A percentile compares a stretch with the other conserved stretches of the same genome.
Conservation (phyloP, 2,329 filamentous ascomycete species). For the Colletotrichum spaethianum region DNA sequence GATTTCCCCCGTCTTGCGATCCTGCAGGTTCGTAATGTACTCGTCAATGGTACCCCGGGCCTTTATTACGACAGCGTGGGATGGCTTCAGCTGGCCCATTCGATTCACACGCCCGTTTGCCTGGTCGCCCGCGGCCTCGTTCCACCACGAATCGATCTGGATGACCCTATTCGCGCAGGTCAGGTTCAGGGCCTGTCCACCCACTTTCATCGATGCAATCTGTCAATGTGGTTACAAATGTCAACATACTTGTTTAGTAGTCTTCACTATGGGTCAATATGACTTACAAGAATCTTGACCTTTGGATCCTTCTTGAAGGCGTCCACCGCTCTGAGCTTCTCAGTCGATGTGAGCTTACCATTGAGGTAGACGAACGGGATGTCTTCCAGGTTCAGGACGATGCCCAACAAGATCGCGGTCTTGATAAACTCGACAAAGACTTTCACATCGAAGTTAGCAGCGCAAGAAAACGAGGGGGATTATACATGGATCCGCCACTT, state of each 20-base stretch:
- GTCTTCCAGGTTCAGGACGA: conserved; percentile 48
- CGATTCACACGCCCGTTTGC: conserved; percentile 73
- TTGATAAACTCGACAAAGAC: conserved; percentile 55
- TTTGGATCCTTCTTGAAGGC: conserved; percentile 43
- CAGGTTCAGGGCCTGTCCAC: conserved; percentile 58
- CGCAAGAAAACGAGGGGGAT: not conserved
- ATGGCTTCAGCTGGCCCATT: conserved; percentile 74
- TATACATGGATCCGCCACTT: conserved; percentile 31
- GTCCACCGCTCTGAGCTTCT: conserved; percentile 42
- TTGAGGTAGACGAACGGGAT: conserved; percentile 57
- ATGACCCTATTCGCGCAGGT: conserved; percentile 66
- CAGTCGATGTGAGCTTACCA: conserved; percentile 42
- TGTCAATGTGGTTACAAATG: not conserved
- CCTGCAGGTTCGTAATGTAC: conserved; percentile 68
- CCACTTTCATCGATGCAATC: conserved; percentile 52
- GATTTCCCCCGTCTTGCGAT: conserved; percentile 65
- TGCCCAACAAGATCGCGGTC: conserved; percentile 52
- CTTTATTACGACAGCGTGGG: conserved; percentile 71
- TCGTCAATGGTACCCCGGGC: conserved; percentile 71
- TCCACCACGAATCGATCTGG: conserved; percentile 73
- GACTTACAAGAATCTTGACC: conserved; percentile 54
- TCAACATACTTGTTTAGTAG: not conserved
- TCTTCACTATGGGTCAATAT: conserved; percentile 25
- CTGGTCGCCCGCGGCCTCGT: conserved; percentile 73
- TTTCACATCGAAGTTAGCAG: conserved; percentile 27